Base-by-base conservation (phyloP, 1,139 yeast genomes). In the Debaryomyces singareniensis region DNA sequence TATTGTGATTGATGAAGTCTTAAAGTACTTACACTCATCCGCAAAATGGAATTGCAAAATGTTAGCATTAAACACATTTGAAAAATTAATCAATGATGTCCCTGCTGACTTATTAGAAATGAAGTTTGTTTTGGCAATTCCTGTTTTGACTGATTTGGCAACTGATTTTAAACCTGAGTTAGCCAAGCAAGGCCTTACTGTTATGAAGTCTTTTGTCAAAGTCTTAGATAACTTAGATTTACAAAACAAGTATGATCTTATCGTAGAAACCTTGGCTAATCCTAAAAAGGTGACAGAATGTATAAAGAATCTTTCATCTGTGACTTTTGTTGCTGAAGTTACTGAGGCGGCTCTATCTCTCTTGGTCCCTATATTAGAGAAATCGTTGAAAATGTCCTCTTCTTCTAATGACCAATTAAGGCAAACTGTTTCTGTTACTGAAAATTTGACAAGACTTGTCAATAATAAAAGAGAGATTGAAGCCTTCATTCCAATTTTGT, bases 161-260 rank as follows among this genome's bases (percentile, higher is more conserved):
- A 91, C 95, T 36, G 98, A 91, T 58, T 86, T 91, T 71, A 91
- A 91, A 64, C 96, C 96, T 2, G 98, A 91, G 61, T 71, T 91
- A 38, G 86, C 96, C 25, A 81, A 83, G 48, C 86, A 78, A 39
- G 97, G 96, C 43, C 65, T 78, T 43, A 69, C 71, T 43, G 69
- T 85, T 10, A 68, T 87, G 56, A 71, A 75, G 29, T 72, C 71
- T 35, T 85, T 82, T 46, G 94, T 89, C 40, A 72, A 75, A 45
- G 82, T 84, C 30, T 70, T 91, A 45, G 98, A 91, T 57, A 91
- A 91, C 60, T 78, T 87, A 60, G 98, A 91, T 64, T 74, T 91
- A 49, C 76, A 79, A 34, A 87, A 91, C 45, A 83, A 95, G 54
- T 81, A 76, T 52, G 91, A 86, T 41, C 63, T 86, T 38, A 86